phyloP scores from a whole-genome alignment of 768 basidiomycete species.

The Termitomyces eurrhizus region DNA sequence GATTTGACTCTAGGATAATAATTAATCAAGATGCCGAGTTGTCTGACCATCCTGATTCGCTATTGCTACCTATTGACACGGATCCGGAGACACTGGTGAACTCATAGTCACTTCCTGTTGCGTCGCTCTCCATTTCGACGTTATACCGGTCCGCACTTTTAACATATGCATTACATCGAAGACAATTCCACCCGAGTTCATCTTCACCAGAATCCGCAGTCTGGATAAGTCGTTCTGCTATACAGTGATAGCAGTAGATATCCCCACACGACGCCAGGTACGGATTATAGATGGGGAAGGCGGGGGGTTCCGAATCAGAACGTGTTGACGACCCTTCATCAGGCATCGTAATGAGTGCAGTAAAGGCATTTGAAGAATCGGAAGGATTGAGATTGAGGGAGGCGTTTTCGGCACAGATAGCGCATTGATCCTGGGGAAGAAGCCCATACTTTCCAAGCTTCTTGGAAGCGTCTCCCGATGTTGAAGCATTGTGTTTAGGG shows the following conservation, averaged over 20 bases:
- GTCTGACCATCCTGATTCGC: constrained; percentile 42
- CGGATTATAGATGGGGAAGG: constrained; percentile 72
- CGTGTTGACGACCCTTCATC: constrained; percentile 18
- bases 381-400: constrained; percentile 55
- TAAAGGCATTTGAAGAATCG: constrained; percentile 48
- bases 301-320: constrained; percentile 40
- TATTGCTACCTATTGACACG: constrained; percentile 50
- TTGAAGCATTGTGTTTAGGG: constrained; percentile 13
- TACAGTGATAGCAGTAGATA: constrained; percentile 91
- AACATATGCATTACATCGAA: constrained; percentile 71
- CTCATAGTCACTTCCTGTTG: constrained; percentile 52
- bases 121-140: constrained; percentile 34
- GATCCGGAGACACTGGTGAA: constrained; percentile 60
- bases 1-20: background rate
- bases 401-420: constrained; percentile 83
- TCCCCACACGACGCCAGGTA: constrained; percentile 85
- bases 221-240: constrained; percentile 77
- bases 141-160: constrained; percentile 58
- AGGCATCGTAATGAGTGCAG: constrained; percentile 24
- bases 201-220: constrained; percentile 62
- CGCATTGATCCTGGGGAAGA: constrained; percentile 75
- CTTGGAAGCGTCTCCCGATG: constrained; percentile 9
- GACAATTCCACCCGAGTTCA: constrained; percentile 70
- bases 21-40: constrained; percentile 9
- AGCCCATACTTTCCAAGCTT: constrained; percentile 62